phyloP scores from a whole-genome alignment of 805 yeast species.

The Metschnikowia continentalis region DNA sequence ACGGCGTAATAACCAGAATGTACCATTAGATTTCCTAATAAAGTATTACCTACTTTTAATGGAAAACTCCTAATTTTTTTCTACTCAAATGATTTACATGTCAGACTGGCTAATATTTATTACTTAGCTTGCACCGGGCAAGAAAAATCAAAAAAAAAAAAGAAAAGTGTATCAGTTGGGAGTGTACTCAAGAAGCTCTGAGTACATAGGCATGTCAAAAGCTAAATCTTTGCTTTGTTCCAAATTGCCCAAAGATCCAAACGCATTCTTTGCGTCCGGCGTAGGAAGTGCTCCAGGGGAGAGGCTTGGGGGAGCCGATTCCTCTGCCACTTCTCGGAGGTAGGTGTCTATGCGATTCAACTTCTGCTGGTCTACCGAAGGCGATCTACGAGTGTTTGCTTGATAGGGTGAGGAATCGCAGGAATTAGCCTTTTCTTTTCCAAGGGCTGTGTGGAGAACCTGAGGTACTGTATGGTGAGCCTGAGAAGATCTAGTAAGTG shows the following conservation, averaged over 20 bases:
- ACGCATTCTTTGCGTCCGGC: not conserved
- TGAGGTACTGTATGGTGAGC: slow-evolving; percentile 7
- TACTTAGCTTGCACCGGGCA: not conserved
- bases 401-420: not conserved
- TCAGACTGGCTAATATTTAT: not conserved
- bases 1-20: too few relatives aligned
- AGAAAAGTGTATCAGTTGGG: not conserved
- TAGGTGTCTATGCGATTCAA: slow-evolving; percentile 4
- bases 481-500: slow-evolving; percentile 12
- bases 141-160: not conserved
- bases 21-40: too few relatives aligned
- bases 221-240: not conserved
- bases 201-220: slow-evolving; percentile 2
- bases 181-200: slow-evolving; percentile 3
- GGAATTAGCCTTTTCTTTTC: slow-evolving; percentile 1
- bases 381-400: not conserved
- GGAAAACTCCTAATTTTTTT: not conserved
- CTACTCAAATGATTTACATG: not conserved
- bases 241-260: not conserved
- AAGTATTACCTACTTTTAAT: not conserved
- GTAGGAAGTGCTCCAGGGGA: not conserved
- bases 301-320: slow-evolving; percentile 1
- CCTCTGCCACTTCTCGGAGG: slow-evolving; percentile 14
- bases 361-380: slow-evolving; percentile 3
- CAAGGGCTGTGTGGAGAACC: slow-evolving; percentile 6